Conservation (phyloP, 2,329 filamentous ascomycete species). For the Fusarium buharicum region DNA sequence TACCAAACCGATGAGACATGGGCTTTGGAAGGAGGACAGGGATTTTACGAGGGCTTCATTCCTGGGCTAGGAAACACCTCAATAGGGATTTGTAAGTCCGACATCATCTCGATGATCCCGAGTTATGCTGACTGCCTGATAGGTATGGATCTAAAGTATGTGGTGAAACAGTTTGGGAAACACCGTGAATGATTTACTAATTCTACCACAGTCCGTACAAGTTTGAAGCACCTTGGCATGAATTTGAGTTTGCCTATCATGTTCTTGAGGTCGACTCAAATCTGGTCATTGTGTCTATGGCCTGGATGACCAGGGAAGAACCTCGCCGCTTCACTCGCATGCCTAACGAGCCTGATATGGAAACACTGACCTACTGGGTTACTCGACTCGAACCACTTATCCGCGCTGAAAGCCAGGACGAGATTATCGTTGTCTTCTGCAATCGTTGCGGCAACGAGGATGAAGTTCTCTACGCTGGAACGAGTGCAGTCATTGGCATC, state of each 20-base stretch:
- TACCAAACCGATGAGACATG: constrained; percentile 71
- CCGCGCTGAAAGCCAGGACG: constrained; percentile 61
- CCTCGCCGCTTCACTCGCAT: constrained; percentile 57
- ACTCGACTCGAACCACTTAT: constrained; percentile 74
- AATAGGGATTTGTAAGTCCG: constrained; percentile 69
- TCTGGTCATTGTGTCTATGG: constrained; percentile 78
- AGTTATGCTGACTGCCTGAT: background rate
- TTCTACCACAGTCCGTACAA: constrained; percentile 55
- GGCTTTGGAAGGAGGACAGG: constrained; percentile 64
- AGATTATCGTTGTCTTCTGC: constrained; percentile 75
- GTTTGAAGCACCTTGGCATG: constrained; percentile 53
- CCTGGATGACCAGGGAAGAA: constrained; percentile 74
- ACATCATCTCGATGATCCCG: too few species aligned
- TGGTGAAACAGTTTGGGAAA: too few species aligned
- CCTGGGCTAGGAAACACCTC: constrained; percentile 62
- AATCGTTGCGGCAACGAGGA: constrained; percentile 77
- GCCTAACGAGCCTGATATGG: constrained; percentile 72
- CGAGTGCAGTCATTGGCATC: constrained; percentile 76
- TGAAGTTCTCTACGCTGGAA: constrained; percentile 76
- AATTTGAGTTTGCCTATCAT: constrained; percentile 62
- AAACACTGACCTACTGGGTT: constrained; percentile 81
- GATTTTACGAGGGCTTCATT: constrained; percentile 61
- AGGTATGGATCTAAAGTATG: constrained; percentile 69
- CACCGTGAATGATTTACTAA: too few species aligned
- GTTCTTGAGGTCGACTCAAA: constrained; percentile 66